Evolutionary conservation across 2,329 filamentous ascomycete genomes (phyloP), one percentile per base, ranked within the genome.

Genomic region (Camillea tinctor): DNA sequence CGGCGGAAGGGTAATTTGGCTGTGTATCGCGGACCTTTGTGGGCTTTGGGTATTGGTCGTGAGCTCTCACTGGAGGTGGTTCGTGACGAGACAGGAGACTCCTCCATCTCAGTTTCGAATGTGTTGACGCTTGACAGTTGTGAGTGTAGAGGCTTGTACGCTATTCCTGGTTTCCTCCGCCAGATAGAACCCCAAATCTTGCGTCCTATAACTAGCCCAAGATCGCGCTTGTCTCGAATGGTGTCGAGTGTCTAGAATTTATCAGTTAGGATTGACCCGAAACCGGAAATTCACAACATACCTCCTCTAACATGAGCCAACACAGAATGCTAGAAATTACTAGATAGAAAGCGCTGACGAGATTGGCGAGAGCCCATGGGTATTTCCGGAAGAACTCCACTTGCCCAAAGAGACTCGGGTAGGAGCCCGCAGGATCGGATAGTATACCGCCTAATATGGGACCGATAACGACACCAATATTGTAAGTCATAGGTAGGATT

Each of bases 401-500:
- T 23, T 75, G 61, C 13, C 83, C 82, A 60, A 86, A 85, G 0
- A 79, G 56, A 1, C 64, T 62, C 0, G 80, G 79, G 54, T 78
- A 80, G 58, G 74, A 77, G 19, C 69, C 72, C 1, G 77, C 76
- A 3, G 77, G 80, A 52, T 82, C 79, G 2, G 79, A 79, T 9
- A 82, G 72, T 9, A 80, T 13, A 4, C 80, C 80, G 24, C 79
- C 74, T 2, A 86, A 67, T 9, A 85, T 76, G 0, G 84, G 84
- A 0, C 84, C 83, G n/a, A 85, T 76, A 50, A 86, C 85, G 54
- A 85, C 79, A 13, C 85, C 85, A 20, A 87, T 80, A 65, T 92
- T 93, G 74, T 90, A 92, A 21, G 87, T 90, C 87, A 92, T 92
- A 1, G 78, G 78, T 26, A 80, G 62, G n/a, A 80, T 65, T 15